A percentile compares a stretch with the other conserved stretches of the same genome.
Conservation (phyloP, 768 basidiomycete species). For the Tulasnella sp. region DNA sequence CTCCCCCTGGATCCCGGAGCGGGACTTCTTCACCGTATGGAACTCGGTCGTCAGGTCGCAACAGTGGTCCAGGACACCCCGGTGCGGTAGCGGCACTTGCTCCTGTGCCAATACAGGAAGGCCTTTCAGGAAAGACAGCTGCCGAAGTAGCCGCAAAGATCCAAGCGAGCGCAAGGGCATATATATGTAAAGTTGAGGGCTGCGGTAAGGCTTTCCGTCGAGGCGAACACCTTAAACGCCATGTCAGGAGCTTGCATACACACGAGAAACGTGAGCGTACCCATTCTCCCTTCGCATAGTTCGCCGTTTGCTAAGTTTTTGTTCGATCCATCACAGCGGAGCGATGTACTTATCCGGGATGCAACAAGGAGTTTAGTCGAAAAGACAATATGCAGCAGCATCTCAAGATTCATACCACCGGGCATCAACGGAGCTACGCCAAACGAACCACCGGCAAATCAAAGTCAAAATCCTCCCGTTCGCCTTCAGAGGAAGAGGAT, state of each 20-base stretch:
- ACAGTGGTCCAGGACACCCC: not conserved
- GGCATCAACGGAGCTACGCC: not conserved
- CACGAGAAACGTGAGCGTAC: constrained; percentile 76
- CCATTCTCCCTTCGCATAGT: not conserved
- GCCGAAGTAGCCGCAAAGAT: constrained; percentile 20
- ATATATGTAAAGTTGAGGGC: constrained; percentile 68
- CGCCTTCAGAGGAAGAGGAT: not conserved
- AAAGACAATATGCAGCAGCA: constrained; percentile 78
- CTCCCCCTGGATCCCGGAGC: not conserved
- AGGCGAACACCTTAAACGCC: constrained; percentile 84
- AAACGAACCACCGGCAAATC: not conserved
- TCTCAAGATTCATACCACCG: constrained; percentile 50
- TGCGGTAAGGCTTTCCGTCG: constrained; percentile 85
- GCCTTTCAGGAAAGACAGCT: not conserved
- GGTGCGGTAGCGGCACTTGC: not conserved
- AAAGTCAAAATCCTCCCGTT: not conserved
- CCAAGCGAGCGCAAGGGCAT: constrained; percentile 35
- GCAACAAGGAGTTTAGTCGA: constrained; percentile 67
- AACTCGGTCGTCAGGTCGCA: not conserved
- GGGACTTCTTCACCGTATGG: constrained; percentile 12
- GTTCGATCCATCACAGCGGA: constrained; percentile 44
- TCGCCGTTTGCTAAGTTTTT: not conserved
- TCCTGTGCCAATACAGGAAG: not conserved
- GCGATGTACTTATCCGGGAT: constrained; percentile 57
- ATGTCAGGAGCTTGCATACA: constrained; percentile 82